phyloP scores from a whole-genome alignment of 257 asterid genomes.

The Petrea volubilis region DNA sequence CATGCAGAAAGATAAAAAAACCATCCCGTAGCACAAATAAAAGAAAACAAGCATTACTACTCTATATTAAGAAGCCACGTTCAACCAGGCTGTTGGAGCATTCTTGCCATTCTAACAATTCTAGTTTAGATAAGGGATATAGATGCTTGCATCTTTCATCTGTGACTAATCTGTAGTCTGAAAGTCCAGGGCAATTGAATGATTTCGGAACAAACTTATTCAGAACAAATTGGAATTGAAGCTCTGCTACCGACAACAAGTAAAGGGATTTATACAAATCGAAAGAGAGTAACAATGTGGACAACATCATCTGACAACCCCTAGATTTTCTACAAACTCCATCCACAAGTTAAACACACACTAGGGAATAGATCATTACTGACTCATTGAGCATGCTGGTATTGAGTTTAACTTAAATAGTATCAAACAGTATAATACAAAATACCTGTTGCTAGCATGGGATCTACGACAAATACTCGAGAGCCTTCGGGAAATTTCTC shows the following conservation, averaged over 20 bases:
- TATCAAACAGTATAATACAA: neutral
- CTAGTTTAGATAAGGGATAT: neutral
- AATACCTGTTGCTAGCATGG: constrained; percentile 98
- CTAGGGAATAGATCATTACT: neutral
- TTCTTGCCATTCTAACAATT: neutral
- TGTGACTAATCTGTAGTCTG: neutral
- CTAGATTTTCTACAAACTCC: neutral
- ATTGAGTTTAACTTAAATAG: neutral
- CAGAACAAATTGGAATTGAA: neutral
- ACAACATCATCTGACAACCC: neutral
- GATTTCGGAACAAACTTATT: neutral
- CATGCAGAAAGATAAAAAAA: constrained; percentile 25
- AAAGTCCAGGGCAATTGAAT: no score
- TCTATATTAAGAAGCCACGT: neutral
- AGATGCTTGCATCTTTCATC: neutral
- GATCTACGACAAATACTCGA: constrained; percentile 82
- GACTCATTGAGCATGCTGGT: neutral
- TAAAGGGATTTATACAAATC: neutral
- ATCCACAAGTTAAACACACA: neutral
- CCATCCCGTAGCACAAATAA: neutral
- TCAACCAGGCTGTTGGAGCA: neutral
- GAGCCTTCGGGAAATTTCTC: constrained; percentile 83
- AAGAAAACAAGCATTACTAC: neutral
- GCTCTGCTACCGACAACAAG: neutral
- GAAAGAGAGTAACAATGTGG: neutral